Evolutionary conservation across 1,284 basidiomycete species (phyloP).

Genomic region (Pascua sp.): DNA sequence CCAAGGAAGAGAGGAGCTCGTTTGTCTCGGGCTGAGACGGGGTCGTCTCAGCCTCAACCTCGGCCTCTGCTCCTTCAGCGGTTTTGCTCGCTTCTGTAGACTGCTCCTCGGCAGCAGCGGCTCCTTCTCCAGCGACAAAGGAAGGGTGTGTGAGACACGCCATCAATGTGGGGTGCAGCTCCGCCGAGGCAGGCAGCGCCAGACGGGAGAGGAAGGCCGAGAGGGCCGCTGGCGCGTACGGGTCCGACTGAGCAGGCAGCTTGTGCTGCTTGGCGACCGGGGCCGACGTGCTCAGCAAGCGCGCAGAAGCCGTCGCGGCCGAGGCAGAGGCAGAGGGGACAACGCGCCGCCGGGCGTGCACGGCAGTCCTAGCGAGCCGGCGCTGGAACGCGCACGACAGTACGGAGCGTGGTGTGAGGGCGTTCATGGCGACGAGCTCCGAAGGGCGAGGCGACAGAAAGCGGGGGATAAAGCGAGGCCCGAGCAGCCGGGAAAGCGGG

Average conservation of each 20-base stretch:
- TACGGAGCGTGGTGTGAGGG: constrained; percentile 12
- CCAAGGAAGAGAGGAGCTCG: constrained; percentile 71
- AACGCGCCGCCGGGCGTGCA: constrained; percentile 7
- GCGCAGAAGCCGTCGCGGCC: neutral
- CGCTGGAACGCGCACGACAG: constrained; percentile 25
- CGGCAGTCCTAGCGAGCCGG: constrained; percentile 25
- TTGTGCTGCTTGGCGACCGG: constrained; percentile 5
- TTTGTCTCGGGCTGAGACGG: constrained; percentile 63
- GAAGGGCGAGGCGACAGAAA: too few relatives aligned
- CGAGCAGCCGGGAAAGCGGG: too few relatives aligned
- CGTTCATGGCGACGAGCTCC: neutral
- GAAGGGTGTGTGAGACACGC: constrained; percentile 68
- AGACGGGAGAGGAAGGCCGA: constrained; percentile 42
- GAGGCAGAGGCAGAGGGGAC: neutral
- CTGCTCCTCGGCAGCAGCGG: neutral
- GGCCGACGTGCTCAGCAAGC: constrained; percentile 7
- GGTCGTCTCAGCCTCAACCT: constrained; percentile 16
- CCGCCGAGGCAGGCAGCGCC: constrained; percentile 28
- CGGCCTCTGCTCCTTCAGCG: neutral
- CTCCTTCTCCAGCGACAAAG: constrained; percentile 51
- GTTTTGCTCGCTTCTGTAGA: neutral
- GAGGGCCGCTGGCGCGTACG: constrained; percentile 30
- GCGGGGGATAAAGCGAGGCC: too few relatives aligned
- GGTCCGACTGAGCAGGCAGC: constrained; percentile 6
- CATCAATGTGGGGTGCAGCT: constrained; percentile 32